phyloP scores from a whole-genome alignment of 345 rosid genomes.

The Corchorus capsularis region DNA sequence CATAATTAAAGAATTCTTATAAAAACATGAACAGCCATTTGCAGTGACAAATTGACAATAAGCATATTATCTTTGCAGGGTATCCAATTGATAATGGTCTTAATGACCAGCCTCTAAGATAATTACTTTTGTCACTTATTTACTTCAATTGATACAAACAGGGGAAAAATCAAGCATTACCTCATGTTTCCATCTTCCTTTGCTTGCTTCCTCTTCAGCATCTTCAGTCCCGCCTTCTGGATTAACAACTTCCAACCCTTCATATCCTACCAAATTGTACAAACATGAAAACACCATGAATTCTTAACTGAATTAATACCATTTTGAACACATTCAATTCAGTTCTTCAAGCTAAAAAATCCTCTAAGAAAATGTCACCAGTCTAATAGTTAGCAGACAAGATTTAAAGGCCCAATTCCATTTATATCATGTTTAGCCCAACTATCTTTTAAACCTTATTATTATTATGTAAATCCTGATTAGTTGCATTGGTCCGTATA shows the following conservation, averaged over 20 bases:
- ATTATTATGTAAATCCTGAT: no score
- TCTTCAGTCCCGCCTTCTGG: conserved; percentile 98
- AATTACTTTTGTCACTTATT: background rate
- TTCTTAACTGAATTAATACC: conserved; percentile 13
- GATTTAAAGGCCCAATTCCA: no score
- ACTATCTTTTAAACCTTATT: no score
- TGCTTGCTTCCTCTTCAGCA: conserved; percentile 91
- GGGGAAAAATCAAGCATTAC: conserved; percentile 25
- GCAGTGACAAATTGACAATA: no score
- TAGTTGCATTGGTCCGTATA: no score
- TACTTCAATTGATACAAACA: background rate
- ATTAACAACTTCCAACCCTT: conserved; percentile 91
- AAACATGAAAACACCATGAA: conserved; percentile 7
- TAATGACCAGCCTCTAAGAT: background rate
- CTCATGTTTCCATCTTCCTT: conserved; percentile 97
- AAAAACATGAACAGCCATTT: no score
- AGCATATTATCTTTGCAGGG: no score
- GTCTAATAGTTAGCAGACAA: no score
- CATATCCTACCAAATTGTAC: conserved; percentile 70
- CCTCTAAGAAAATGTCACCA: background rate
- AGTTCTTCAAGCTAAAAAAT: background rate
- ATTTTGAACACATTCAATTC: background rate
- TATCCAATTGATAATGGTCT: no score
- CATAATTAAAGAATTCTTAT: no score
- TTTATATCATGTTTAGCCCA: no score